Evolutionary conservation across 225 moss, liverwort and hornwort genomes (phyloP).

Genomic region (Lunularia cruciata): DNA sequence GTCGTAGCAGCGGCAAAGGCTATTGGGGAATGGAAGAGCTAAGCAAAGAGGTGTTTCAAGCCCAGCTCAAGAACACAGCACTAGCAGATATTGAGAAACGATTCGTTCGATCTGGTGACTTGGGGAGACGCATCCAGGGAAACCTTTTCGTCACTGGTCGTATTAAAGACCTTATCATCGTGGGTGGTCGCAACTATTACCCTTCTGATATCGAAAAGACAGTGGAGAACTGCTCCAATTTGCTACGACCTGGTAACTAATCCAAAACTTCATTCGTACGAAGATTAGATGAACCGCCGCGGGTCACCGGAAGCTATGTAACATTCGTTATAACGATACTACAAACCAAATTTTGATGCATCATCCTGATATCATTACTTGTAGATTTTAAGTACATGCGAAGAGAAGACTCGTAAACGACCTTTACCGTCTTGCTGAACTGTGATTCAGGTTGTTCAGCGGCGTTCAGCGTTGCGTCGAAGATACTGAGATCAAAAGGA

Average conservation of each 20-base stretch:
- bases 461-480: conserved; percentile 33
- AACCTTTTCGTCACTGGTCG: conserved; percentile 47
- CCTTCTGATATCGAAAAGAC: conserved; percentile 46
- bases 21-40: conserved; percentile 42
- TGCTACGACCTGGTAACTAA: conserved; percentile 32
- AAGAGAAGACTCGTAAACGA: too few relatives aligned
- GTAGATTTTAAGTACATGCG: too few relatives aligned
- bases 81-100: neutral
- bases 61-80: conserved; percentile 17
- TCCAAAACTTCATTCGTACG: too few relatives aligned
- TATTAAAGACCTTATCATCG: conserved; percentile 51
- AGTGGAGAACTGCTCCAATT: conserved; percentile 38
- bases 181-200: conserved; percentile 46
- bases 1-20: conserved; percentile 43
- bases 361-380: too few relatives aligned
- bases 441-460: conserved; percentile 41
- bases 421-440: too few relatives aligned
- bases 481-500: conserved; percentile 27
- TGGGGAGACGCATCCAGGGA: conserved; percentile 37
- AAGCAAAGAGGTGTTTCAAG: conserved; percentile 27
- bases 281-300: too few relatives aligned
- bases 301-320: too few relatives aligned
- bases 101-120: conserved; percentile 41
- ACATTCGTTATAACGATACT: too few relatives aligned
- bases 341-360: too few relatives aligned